These are phyloP conservation scores for Maudiozyma pseudohumilis DNA, from an alignment of 805 yeast genomes.

Conservation along the genomic window DNA sequence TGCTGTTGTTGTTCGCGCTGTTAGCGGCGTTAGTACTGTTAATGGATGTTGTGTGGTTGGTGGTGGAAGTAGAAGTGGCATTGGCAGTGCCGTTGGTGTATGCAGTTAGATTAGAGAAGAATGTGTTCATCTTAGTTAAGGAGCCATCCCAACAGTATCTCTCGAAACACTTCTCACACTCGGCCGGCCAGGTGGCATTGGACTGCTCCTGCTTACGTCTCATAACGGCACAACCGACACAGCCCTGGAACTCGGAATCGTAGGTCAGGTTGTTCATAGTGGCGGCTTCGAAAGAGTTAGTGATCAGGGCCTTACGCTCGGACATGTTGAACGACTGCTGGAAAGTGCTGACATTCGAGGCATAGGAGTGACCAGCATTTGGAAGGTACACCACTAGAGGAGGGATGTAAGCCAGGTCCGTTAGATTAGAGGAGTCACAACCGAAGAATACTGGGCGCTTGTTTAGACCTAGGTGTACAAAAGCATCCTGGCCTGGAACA, in stretches of 20 bases:
- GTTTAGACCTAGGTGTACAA: conserved; percentile 50
- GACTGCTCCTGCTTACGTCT: conserved; percentile 68
- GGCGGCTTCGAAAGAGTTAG: conserved; percentile 64
- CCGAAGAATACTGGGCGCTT: conserved; percentile 74
- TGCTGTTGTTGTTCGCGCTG: not conserved
- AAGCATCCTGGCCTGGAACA: conserved; percentile 61
- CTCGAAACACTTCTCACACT: conserved; percentile 61
- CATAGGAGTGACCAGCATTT: conserved; percentile 54
- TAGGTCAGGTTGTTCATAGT: conserved; percentile 56
- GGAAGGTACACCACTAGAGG: conserved; percentile 72
- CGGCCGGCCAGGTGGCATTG: conserved; percentile 47
- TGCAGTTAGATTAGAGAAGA: too few species aligned
- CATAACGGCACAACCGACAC: conserved; percentile 75
- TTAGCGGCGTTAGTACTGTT: conserved; percentile 1
- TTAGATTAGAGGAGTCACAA: conserved; percentile 56
- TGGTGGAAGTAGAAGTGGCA: not conserved
- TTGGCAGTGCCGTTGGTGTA: not conserved
- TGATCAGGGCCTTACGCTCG: conserved; percentile 49
- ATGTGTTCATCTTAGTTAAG: not conserved
- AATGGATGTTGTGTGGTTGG: not conserved
- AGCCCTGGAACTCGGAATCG: conserved; percentile 58
- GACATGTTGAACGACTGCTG: conserved; percentile 49
- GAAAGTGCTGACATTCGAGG: conserved; percentile 62
- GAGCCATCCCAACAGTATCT: conserved; percentile 70
- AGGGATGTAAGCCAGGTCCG: conserved; percentile 45